Conservation (phyloP, 495 filamentous ascomycete genomes). For the Xylaria castorea region DNA sequence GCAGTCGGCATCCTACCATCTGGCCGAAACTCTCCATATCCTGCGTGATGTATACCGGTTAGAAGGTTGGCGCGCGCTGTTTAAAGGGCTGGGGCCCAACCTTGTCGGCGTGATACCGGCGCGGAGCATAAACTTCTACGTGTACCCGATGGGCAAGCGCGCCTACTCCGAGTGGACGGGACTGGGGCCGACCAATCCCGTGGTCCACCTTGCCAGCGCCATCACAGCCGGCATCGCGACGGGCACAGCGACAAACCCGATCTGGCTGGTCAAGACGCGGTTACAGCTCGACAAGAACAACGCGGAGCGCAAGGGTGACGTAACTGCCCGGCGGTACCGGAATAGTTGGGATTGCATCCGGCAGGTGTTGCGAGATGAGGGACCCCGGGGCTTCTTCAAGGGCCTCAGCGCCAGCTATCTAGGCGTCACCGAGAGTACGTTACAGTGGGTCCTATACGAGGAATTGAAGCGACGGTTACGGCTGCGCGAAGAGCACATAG, state of each 20-base stretch:
- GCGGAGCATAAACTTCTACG: conserved; percentile 85
- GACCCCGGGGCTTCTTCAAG: conserved; percentile 78
- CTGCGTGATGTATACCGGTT: conserved; percentile 74
- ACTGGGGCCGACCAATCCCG: conserved; percentile 67
- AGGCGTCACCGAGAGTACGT: conserved; percentile 81
- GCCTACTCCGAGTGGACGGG: conserved; percentile 72
- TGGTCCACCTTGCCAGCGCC: conserved; percentile 76
- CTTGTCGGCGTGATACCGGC: conserved; percentile 87
- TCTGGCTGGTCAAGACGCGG: conserved; percentile 91
- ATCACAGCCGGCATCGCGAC: conserved; percentile 79
- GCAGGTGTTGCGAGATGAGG: conserved; percentile 79
- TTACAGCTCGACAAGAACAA: conserved; percentile 81
- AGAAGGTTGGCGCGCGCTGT: conserved; percentile 84
- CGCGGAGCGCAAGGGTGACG: conserved; percentile 58
- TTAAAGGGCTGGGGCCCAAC: conserved; percentile 89
- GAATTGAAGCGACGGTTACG: conserved; percentile 74
- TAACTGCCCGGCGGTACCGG: conserved; percentile 68
- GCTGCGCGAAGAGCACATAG: conserved; percentile 61
- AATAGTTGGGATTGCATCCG: conserved; percentile 82
- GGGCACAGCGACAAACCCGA: conserved; percentile 86
- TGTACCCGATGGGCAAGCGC: conserved; percentile 87
- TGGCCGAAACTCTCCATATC: conserved; percentile 81
- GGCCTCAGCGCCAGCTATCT: conserved; percentile 88
- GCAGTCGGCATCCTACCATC: conserved; percentile 63
- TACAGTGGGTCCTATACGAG: conserved; percentile 90